Percentiles rank a stretch among this genome's conserved stretches.
Conservation (phyloP, 1,284 basidiomycete genomes). For the Fomitopsis pinicola region DNA sequence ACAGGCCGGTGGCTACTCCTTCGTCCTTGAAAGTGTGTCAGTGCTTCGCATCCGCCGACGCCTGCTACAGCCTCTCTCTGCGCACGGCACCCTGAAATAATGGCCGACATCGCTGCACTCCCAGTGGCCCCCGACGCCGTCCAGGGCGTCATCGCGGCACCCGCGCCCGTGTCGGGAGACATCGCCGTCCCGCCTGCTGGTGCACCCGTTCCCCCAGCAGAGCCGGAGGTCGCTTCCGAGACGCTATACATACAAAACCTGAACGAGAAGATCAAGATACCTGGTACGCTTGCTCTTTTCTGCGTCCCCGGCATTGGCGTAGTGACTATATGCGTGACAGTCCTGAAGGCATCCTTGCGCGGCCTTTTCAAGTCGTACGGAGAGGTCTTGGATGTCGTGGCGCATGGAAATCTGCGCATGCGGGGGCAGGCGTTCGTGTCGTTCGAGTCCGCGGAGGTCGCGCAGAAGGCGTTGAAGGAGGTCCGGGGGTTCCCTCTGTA, state of each 20-base stretch:
- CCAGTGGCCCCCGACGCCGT: constrained; percentile 28
- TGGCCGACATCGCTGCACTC: constrained; percentile 35
- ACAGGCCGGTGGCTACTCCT: background rate
- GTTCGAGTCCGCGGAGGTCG: constrained; percentile 77
- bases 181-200: constrained; percentile 12
- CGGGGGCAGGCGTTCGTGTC: constrained; percentile 97
- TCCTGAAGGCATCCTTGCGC: constrained; percentile 85
- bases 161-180: constrained; percentile 21
- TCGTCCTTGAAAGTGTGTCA: background rate
- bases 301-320: background rate
- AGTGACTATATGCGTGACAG: constrained; percentile 30
- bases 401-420: constrained; percentile 94
- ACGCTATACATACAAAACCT: constrained; percentile 97
- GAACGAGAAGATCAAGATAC: constrained; percentile 93
- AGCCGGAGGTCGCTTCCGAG: constrained; percentile 54
- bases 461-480: constrained; percentile 87
- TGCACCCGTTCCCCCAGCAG: constrained; percentile 21
- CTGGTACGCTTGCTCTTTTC: constrained; percentile 43
- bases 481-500: constrained; percentile 94
- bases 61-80: background rate
- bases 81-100: constrained; percentile 10
- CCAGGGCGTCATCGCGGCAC: constrained; percentile 33
- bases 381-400: constrained; percentile 87
- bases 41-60: background rate
- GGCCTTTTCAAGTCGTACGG: constrained; percentile 94